These are phyloP conservation scores for Leccinellum albellum DNA, from an alignment of 768 basidiomycete species.

Conservation along the genomic window DNA sequence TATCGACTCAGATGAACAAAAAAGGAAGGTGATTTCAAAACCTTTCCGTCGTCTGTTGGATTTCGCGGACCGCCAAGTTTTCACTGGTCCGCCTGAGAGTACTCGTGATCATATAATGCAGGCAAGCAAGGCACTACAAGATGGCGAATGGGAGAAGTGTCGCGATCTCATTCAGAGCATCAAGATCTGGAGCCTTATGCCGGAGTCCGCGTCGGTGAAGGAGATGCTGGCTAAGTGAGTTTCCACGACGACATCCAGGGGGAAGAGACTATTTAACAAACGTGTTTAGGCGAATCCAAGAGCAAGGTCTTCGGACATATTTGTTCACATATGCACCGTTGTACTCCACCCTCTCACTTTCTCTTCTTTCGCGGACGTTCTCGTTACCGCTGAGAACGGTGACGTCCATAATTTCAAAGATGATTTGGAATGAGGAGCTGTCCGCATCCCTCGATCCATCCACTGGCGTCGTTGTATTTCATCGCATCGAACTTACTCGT, in stretches of 20 bases:
- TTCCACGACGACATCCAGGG: background rate
- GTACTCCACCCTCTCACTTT: conserved; percentile 87
- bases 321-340: conserved; percentile 93
- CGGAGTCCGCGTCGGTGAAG: conserved; percentile 80
- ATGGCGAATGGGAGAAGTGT: conserved; percentile 96
- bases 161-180: conserved; percentile 91
- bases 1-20: conserved; percentile 90
- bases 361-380: conserved; percentile 84
- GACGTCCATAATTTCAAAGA: conserved; percentile 83
- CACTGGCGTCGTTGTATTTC: conserved; percentile 87
- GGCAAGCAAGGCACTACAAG: conserved; percentile 92
- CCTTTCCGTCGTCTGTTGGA: conserved; percentile 93
- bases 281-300: conserved; percentile 84
- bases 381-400: conserved; percentile 76
- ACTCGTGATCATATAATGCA: conserved; percentile 99
- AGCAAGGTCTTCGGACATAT: conserved; percentile 94
- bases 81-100: conserved; percentile 97
- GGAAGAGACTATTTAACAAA: background rate
- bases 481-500: conserved; percentile 83
- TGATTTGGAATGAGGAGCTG: conserved; percentile 98
- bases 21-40: conserved; percentile 91
- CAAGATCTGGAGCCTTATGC: conserved; percentile 98
- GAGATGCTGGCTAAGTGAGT: conserved; percentile 91
- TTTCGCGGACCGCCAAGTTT: conserved; percentile 95
- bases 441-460: conserved; percentile 91